Conservation (phyloP, 164 flowering plant genomes). For the Saururus chinensis region DNA sequence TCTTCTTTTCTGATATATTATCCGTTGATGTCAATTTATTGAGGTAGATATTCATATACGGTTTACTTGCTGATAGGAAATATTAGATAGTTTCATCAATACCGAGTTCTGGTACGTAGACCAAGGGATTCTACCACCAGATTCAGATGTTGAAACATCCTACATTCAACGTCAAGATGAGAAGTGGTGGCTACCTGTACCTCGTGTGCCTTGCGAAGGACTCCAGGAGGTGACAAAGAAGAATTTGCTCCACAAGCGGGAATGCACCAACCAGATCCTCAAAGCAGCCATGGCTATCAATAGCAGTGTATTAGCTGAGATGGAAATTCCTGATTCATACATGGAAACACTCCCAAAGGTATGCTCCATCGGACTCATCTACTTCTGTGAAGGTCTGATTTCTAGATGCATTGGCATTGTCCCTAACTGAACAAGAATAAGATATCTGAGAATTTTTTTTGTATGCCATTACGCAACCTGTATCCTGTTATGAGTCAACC, state of each 20-base stretch:
- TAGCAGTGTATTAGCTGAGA: slow-evolving; percentile 61
- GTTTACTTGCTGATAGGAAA: slow-evolving; percentile 42
- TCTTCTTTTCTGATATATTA: neutral
- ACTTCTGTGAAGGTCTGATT: neutral
- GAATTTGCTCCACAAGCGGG: slow-evolving; percentile 70
- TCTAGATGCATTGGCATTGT: neutral
- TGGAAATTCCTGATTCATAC: slow-evolving; percentile 92
- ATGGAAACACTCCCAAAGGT: slow-evolving; percentile 93
- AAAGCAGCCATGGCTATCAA: slow-evolving; percentile 95
- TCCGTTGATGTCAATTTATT: neutral
- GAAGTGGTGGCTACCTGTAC: slow-evolving; percentile 99
- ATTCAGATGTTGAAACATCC: slow-evolving; percentile 60
- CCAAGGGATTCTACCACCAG: slow-evolving; percentile 66
- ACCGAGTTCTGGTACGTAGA: slow-evolving; percentile 97
- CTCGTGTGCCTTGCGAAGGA: slow-evolving; percentile 72
- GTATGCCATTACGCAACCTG: neutral
- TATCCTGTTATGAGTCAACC: neutral
- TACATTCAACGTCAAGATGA: slow-evolving; percentile 77
- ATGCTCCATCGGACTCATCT: neutral
- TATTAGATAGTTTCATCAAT: slow-evolving; percentile 58
- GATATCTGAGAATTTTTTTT: neutral
- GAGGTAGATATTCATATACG: neutral
- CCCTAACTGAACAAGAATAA: neutral
- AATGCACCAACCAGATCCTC: slow-evolving; percentile 74
- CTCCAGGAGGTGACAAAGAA: slow-evolving; percentile 59